Conservation (phyloP, 345 rosid species). For the Dipteronia sinensis region DNA sequence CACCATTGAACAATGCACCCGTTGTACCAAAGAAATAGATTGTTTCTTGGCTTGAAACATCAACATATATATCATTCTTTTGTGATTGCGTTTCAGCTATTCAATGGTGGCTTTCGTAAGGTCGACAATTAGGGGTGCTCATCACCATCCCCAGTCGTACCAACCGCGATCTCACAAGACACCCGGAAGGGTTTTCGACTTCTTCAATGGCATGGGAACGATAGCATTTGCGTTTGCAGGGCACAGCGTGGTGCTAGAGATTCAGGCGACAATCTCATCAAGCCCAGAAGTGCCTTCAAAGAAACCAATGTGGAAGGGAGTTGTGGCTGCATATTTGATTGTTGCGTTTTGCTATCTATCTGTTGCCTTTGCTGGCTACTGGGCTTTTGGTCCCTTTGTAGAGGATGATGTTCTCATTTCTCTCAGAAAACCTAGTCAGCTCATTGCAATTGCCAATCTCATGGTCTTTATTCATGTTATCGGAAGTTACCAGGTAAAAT, state of each 20-base stretch:
- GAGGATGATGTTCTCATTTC: constrained; percentile 62
- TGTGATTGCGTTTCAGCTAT: constrained; percentile 6
- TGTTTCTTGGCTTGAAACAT: too few relatives aligned
- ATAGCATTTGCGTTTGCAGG: constrained; percentile 67
- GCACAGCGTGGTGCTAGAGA: constrained; percentile 64
- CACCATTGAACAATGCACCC: too few relatives aligned
- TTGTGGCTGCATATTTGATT: constrained; percentile 40
- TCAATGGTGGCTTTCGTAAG: constrained; percentile 23
- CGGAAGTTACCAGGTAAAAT: constrained; percentile 58
- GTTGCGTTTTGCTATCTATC: constrained; percentile 49
- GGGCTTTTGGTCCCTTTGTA: constrained; percentile 51
- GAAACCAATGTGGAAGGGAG: constrained; percentile 67
- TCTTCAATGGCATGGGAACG: constrained; percentile 40
- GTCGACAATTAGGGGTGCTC: constrained; percentile 3
- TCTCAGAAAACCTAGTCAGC: constrained; percentile 43
- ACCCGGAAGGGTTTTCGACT: constrained; percentile 19
- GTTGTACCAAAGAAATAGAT: too few relatives aligned
- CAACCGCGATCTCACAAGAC: constrained; percentile 2
- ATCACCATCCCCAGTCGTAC: not conserved
- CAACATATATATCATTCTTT: too few relatives aligned
- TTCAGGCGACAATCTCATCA: constrained; percentile 68
- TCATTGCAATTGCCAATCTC: constrained; percentile 45
- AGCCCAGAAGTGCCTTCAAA: constrained; percentile 53
- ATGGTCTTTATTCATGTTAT: constrained; percentile 58
- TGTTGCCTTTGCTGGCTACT: constrained; percentile 47